Conservation (phyloP, 2,329 filamentous ascomycete genomes). For the Lomentospora prolificans region DNA sequence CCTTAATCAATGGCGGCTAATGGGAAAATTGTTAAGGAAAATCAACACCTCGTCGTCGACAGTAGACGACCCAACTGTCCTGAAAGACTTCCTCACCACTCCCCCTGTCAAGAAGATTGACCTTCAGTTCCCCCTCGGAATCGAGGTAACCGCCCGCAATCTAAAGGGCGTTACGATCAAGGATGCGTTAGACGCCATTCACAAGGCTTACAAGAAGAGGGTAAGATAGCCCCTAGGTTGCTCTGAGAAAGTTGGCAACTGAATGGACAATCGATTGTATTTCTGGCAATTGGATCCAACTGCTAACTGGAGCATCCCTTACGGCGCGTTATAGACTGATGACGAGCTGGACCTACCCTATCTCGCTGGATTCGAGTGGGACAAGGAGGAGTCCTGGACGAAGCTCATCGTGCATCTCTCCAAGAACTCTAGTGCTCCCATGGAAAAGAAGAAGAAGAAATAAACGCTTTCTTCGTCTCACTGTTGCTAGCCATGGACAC, state of each 20-base stretch:
- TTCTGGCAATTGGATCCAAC: too few species aligned
- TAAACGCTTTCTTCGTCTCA: constrained; percentile 25
- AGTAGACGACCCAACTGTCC: constrained; percentile 73
- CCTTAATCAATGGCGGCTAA: background rate
- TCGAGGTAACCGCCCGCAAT: constrained; percentile 83
- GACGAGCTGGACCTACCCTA: constrained; percentile 83
- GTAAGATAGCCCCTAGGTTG: constrained; percentile 36
- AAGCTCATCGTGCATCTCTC: constrained; percentile 74
- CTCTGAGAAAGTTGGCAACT: background rate
- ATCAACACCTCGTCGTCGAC: constrained; percentile 75
- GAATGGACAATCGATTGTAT: too few species aligned
- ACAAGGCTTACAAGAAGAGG: constrained; percentile 96
- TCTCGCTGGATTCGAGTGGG: constrained; percentile 93
- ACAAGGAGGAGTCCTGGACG: constrained; percentile 85
- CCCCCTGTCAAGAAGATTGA: constrained; percentile 92
- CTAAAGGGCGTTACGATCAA: constrained; percentile 94
- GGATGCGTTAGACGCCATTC: constrained; percentile 87
- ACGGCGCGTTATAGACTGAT: constrained; percentile 51
- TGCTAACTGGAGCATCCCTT: background rate
- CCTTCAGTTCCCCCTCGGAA: constrained; percentile 78
- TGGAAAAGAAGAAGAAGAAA: constrained; percentile 56
- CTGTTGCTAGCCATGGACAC: constrained; percentile 8
- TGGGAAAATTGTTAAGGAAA: constrained; percentile 54
- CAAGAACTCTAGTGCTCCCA: constrained; percentile 48
- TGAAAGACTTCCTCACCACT: constrained; percentile 70